A percentile compares a stretch with the other conserved stretches of the same genome.
Evolutionary conservation across 306 rosid genomes (phyloP).

Genomic region (Prunus mume): DNA sequence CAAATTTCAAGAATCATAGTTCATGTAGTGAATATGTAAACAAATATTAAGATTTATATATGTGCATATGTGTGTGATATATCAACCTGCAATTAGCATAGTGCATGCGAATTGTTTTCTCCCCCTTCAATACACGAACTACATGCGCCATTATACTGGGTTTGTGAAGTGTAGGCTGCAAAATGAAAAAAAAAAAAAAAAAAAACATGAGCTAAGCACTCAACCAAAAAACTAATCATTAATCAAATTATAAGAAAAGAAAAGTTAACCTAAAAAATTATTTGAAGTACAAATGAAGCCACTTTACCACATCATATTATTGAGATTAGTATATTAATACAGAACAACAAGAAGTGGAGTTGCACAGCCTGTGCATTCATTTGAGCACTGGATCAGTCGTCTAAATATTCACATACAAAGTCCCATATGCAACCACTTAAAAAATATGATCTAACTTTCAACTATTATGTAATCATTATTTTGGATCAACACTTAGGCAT

Average conservation of each 20-base stretch:
- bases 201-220: not conserved
- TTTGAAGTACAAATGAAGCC: not conserved
- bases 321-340: not conserved
- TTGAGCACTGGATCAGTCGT: not conserved
- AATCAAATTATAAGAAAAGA: not conserved
- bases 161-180: slow-evolving; percentile 97
- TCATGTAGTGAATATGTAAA: not conserved
- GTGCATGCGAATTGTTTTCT: slow-evolving; percentile 96
- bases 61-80: not conserved
- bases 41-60: not conserved
- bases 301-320: not conserved
- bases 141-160: slow-evolving; percentile 98
- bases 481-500: not conserved
- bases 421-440: not conserved
- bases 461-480: not conserved
- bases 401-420: not conserved
- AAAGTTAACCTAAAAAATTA: not conserved
- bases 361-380: not conserved
- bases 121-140: slow-evolving; percentile 91
- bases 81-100: slow-evolving; percentile 63
- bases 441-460: not conserved
- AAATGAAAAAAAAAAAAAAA: slow-evolving; percentile 20
- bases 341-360: not conserved
- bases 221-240: not conserved
- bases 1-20: not conserved